Conservation (phyloP, 2,329 filamentous ascomycete species). For the Colletotrichum lini region DNA sequence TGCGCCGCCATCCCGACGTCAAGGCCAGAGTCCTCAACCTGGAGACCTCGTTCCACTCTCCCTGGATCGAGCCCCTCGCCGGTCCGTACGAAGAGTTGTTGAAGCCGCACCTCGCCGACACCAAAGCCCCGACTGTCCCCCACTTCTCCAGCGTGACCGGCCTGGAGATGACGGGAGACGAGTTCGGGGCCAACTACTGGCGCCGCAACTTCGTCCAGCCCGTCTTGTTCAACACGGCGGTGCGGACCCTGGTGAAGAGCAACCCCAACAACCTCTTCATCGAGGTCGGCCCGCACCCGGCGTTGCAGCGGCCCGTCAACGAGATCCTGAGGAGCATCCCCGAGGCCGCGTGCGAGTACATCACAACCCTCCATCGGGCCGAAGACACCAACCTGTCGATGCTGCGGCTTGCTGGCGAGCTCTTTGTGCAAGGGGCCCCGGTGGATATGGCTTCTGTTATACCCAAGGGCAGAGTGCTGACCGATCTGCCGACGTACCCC, state of each 20-base stretch:
- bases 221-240: slow-evolving; percentile 59
- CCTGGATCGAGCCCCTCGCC: slow-evolving; percentile 43
- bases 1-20: slow-evolving; percentile 47
- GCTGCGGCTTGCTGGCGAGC: slow-evolving; percentile 58
- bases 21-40: slow-evolving; percentile 53
- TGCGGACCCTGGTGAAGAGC: slow-evolving; percentile 44
- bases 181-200: slow-evolving; percentile 54
- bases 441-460: slow-evolving; percentile 54
- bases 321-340: slow-evolving; percentile 53
- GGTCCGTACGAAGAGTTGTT: slow-evolving; percentile 31
- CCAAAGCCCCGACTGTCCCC: slow-evolving; percentile 15
- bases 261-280: slow-evolving; percentile 40
- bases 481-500: slow-evolving; percentile 27
- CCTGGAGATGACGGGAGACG: slow-evolving; percentile 42
- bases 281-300: slow-evolving; percentile 46
- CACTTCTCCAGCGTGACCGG: slow-evolving; percentile 49
- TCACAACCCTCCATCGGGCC: slow-evolving; percentile 64
- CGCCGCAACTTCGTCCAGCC: slow-evolving; percentile 58
- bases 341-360: slow-evolving; percentile 51
- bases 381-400: slow-evolving; percentile 62
- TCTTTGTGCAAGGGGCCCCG: slow-evolving; percentile 60
- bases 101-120: slow-evolving; percentile 13
- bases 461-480: slow-evolving; percentile 19
- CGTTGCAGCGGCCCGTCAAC: slow-evolving; percentile 43
- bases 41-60: slow-evolving; percentile 60